Conservation (phyloP, 495 filamentous ascomycete species). For the Jackrogersella multiformis region DNA sequence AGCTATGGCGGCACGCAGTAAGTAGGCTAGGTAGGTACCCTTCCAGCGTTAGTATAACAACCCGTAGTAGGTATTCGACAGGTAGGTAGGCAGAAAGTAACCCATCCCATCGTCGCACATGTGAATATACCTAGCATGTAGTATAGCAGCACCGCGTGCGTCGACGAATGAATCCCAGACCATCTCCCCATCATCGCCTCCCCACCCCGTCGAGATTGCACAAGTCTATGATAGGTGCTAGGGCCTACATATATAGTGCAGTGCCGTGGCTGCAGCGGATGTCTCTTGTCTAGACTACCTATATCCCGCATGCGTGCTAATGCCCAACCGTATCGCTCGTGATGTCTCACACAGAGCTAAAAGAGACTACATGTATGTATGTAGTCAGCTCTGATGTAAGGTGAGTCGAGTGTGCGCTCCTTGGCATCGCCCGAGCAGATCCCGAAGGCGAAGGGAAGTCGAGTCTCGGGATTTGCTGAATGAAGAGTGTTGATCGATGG, state of each 20-base stretch:
- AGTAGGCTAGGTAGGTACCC: no score
- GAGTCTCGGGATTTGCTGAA: neutral
- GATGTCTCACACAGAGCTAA: neutral
- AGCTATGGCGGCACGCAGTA: no score
- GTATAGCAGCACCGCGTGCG: neutral
- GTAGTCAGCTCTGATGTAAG: no score
- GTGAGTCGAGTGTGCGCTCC: no score
- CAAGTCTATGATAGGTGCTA: neutral
- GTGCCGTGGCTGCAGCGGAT: neutral
- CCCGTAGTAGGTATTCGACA: no score
- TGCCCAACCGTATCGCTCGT: constrained; percentile 13
- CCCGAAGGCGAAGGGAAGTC: no score
- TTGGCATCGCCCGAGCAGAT: no score
- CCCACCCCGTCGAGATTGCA: neutral
- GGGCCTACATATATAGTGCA: neutral
- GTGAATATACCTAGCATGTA: no score
- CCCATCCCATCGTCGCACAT: no score
- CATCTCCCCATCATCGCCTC: neutral
- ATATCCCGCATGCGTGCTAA: neutral
- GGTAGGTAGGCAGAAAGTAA: no score
- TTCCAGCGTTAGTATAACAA: no score
- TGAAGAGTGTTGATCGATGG: neutral
- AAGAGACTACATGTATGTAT: neutral
- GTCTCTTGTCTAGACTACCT: neutral
- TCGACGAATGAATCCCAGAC: neutral